A percentile compares a stretch with the other conserved stretches of the same genome.
phyloP scores from a whole-genome alignment of 495 filamentous ascomycete genomes.

The Xylaria venustula region DNA sequence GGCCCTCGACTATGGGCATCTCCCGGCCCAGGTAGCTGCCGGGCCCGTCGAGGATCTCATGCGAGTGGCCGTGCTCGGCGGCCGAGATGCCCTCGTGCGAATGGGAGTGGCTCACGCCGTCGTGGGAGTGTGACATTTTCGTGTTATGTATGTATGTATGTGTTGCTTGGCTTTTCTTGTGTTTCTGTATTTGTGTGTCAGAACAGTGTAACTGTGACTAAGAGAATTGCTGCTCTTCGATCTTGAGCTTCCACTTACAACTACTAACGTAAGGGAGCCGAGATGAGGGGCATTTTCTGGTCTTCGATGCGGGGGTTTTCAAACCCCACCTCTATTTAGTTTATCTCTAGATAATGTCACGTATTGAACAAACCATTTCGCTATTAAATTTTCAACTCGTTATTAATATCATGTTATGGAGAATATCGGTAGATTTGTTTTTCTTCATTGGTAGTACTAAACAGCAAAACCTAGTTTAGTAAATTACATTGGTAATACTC shows the following conservation, averaged over 20 bases:
- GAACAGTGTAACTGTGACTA: not conserved
- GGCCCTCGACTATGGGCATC: slow-evolving; percentile 84
- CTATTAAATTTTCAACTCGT: too few species aligned
- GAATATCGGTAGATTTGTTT: too few species aligned
- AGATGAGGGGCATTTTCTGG: slow-evolving; percentile 4
- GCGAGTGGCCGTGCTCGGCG: slow-evolving; percentile 87
- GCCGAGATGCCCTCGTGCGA: slow-evolving; percentile 62
- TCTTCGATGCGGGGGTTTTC: slow-evolving; percentile 1
- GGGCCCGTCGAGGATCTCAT: slow-evolving; percentile 93
- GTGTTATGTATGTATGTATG: too few species aligned
- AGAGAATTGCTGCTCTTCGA: not conserved
- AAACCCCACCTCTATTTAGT: not conserved
- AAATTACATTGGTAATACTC: too few species aligned
- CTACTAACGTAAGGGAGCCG: too few species aligned
- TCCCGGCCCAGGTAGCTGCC: slow-evolving; percentile 89
- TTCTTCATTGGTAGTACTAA: too few species aligned
- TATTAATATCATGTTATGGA: too few species aligned
- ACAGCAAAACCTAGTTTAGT: too few species aligned
- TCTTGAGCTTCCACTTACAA: not conserved
- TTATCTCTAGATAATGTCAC: too few species aligned
- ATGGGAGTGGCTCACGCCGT: slow-evolving; percentile 55
- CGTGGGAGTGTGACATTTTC: slow-evolving; percentile 48
- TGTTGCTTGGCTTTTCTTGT: slow-evolving; percentile 3
- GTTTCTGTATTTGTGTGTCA: not conserved
- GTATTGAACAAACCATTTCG: too few species aligned